These are phyloP conservation scores for Achlya hypogyna DNA, from an alignment of 352 stramenopile species.

Conservation along the genomic window DNA sequence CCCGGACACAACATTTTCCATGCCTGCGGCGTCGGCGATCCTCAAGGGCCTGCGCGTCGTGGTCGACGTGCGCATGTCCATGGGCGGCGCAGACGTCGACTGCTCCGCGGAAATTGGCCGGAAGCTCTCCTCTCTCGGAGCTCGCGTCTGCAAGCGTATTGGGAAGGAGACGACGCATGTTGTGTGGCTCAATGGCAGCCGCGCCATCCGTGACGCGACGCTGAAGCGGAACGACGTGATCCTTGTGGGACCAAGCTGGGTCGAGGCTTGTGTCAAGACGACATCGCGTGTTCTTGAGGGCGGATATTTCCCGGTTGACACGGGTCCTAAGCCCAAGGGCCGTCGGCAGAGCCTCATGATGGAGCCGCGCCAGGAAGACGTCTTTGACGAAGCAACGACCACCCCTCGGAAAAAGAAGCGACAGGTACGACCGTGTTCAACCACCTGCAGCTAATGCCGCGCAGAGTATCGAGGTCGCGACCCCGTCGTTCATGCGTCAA, in stretches of 20 bases:
- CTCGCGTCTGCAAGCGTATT: constrained; percentile 55
- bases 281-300: constrained; percentile 58
- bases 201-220: constrained; percentile 24
- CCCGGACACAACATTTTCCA: not conserved
- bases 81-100: constrained; percentile 59
- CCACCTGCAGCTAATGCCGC: no score
- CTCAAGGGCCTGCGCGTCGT: constrained; percentile 47
- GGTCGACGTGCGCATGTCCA: constrained; percentile 60
- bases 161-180: constrained; percentile 64
- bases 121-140: constrained; percentile 58
- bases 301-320: constrained; percentile 54
- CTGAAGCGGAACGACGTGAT: constrained; percentile 34
- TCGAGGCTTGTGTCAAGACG: constrained; percentile 70
- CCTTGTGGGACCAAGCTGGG: constrained; percentile 77
- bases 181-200: constrained; percentile 58
- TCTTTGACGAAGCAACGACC: constrained; percentile 11
- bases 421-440: not conserved
- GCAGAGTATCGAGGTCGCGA: not conserved
- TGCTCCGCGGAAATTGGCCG: constrained; percentile 60
- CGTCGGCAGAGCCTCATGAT: constrained; percentile 4
- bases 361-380: constrained; percentile 12
- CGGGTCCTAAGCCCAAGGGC: not conserved
- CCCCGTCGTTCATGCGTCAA: not conserved
- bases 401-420: constrained; percentile 9
- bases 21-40: constrained; percentile 10